phyloP scores from a whole-genome alignment of 495 filamentous ascomycete genomes.

The Beverwykella pulmonaria region DNA sequence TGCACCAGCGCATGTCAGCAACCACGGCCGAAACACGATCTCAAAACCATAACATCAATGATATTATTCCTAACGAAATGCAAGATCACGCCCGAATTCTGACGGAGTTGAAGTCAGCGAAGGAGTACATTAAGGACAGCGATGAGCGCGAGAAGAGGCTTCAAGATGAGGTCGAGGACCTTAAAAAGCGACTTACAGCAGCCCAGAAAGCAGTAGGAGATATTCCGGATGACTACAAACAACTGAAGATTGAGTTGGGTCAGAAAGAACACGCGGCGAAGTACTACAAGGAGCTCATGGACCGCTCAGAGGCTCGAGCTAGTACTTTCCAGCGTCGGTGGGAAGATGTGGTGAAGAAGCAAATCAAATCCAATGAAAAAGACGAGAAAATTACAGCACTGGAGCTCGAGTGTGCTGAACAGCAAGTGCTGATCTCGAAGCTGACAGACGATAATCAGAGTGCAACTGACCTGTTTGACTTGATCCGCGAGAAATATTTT shows the following conservation, averaged over 20 bases:
- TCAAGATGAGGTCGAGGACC: background rate
- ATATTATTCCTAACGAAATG: conserved; percentile 13
- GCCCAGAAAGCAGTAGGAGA: conserved; percentile 7
- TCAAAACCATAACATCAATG: background rate
- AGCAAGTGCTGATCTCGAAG: background rate
- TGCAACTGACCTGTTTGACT: background rate
- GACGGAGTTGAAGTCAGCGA: conserved; percentile 1
- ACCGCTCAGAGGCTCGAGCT: background rate
- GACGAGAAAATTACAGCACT: background rate
- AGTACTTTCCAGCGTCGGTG: background rate
- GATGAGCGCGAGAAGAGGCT: conserved; percentile 12
- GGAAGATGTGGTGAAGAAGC: background rate
- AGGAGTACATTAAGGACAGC: conserved; percentile 9
- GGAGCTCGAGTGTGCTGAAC: background rate
- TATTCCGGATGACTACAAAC: conserved; percentile 5
- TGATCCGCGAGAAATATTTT: background rate
- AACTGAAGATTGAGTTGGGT: background rate
- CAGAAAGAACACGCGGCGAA: background rate
- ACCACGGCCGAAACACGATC: background rate
- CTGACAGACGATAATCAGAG: conserved; percentile 1
- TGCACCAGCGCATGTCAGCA: background rate
- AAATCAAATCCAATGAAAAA: background rate
- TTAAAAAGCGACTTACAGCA: conserved; percentile 2
- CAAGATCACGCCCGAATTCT: conserved; percentile 6
- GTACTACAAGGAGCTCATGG: conserved; percentile 5